Conservation (phyloP, 192 early-diverging fungal genomes). For the Gonapodya sp. region DNA sequence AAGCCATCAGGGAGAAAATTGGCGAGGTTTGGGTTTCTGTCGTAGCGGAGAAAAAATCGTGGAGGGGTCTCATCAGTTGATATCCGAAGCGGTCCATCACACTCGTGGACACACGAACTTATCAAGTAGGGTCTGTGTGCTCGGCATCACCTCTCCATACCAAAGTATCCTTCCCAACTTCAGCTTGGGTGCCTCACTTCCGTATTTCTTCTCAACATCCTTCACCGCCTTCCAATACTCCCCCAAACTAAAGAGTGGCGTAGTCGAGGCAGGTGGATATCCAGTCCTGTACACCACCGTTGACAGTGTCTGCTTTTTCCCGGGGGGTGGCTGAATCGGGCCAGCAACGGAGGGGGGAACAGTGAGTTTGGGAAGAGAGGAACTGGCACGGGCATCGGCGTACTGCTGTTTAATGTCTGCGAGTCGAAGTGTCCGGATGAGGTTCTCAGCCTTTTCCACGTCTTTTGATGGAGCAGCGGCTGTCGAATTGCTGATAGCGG, state of each 20-base stretch:
- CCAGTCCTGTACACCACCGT: conserved; percentile 26
- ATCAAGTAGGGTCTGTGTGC: conserved; percentile 91
- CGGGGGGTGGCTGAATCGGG: background rate
- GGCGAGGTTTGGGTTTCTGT: conserved; percentile 56
- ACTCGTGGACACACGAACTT: conserved; percentile 35
- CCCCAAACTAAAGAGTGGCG: conserved; percentile 48
- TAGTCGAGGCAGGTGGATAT: conserved; percentile 31
- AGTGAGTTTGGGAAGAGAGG: background rate
- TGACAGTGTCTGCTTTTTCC: background rate
- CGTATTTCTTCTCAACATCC: conserved; percentile 12
- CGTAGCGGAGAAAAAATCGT: conserved; percentile 12
- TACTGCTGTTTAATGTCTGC: background rate
- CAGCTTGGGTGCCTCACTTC: background rate
- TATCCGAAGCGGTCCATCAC: conserved; percentile 8
- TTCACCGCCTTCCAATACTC: conserved; percentile 39
- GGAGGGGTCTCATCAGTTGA: conserved; percentile 10
- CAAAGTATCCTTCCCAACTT: conserved; percentile 62
- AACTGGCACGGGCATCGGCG: background rate
- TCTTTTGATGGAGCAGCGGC: background rate
- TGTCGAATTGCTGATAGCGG: too few relatives aligned
- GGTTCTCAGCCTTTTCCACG: background rate
- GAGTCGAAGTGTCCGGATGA: background rate
- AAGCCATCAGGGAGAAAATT: conserved; percentile 64
- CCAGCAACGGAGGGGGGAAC: background rate
- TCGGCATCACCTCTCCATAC: conserved; percentile 66